Percentiles rank a stretch among this genome's conserved stretches.
Evolutionary conservation across 345 rosid genomes (phyloP).

Genomic region (Chamaenerion angustifolium): DNA sequence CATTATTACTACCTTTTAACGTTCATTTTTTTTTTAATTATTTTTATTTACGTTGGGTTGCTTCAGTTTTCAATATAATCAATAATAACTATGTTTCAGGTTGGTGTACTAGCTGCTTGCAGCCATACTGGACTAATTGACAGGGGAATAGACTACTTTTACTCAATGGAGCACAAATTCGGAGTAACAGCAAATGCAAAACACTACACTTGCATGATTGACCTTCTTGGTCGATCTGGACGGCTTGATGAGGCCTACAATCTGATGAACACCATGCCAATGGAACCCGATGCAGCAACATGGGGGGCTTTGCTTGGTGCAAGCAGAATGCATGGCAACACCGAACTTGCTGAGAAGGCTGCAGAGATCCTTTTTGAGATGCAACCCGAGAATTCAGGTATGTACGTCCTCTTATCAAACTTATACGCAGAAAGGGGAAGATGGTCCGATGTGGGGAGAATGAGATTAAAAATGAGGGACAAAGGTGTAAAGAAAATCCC

Average conservation of each 20-base stretch:
- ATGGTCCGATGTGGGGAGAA: conserved; percentile 19
- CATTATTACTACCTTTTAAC: no score
- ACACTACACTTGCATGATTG: conserved; percentile 24
- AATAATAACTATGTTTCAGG: conserved; percentile 9
- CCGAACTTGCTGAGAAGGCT: conserved; percentile 19
- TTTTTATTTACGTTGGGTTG: no score
- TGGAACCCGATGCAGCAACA: conserved; percentile 20
- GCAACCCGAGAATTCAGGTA: conserved; percentile 25
- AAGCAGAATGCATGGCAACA: conserved; percentile 21
- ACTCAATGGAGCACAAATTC: conserved; percentile 13
- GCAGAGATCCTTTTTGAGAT: conserved; percentile 22
- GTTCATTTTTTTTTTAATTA: no score
- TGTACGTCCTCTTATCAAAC: conserved; percentile 21
- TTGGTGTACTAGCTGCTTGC: conserved; percentile 22
- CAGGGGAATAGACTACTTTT: conserved; percentile 17
- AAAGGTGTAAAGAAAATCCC: conserved; percentile 17
- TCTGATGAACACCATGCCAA: conserved; percentile 20
- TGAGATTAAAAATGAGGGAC: conserved; percentile 20
- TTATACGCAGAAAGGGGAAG: conserved; percentile 19
- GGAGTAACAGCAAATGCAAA: conserved; percentile 15
- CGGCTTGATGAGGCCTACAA: conserved; percentile 15
- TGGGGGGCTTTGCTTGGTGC: conserved; percentile 28
- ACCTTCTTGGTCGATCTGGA: conserved; percentile 24
- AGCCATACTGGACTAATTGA: conserved; percentile 24
- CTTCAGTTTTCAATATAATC: background rate